Evolutionary conservation across 2,329 filamentous ascomycete species (phyloP).

Genomic region (Fusarium multiceps): DNA sequence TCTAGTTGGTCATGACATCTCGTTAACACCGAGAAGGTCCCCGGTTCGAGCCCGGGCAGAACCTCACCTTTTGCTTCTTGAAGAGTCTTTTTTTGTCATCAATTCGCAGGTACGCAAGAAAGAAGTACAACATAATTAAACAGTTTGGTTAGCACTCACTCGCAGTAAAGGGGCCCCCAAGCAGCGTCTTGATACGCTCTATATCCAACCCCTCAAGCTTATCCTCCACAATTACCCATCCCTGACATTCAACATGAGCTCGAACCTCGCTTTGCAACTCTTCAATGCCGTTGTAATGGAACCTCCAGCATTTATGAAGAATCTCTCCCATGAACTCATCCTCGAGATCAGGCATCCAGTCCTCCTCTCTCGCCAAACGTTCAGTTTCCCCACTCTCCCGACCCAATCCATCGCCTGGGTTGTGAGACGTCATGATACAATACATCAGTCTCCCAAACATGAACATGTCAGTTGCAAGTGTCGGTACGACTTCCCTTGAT

Average conservation of each 20-base stretch:
- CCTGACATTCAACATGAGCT: background rate
- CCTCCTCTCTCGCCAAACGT: background rate
- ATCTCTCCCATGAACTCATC: background rate
- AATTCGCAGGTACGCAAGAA: background rate
- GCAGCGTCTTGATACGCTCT: background rate
- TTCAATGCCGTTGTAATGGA: background rate
- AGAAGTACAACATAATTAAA: accelerated
- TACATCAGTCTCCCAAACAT: background rate
- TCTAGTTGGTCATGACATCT: background rate
- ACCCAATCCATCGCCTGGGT: background rate
- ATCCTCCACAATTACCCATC: background rate
- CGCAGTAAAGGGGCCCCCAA: background rate
- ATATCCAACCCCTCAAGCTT: background rate
- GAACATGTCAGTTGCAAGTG: background rate
- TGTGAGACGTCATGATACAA: background rate
- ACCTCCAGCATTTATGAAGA: background rate
- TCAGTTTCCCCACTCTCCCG: background rate
- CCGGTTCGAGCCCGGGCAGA: background rate
- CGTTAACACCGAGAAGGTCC: no score
- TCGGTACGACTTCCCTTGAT: background rate
- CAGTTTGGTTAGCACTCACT: accelerated
- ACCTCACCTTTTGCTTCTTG: background rate
- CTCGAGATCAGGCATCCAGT: conserved; percentile 1
- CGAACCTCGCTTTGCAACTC: background rate
- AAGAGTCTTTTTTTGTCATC: accelerated